Conservation (phyloP, 805 yeast genomes). For the Saccharomycopsis sp. region DNA sequence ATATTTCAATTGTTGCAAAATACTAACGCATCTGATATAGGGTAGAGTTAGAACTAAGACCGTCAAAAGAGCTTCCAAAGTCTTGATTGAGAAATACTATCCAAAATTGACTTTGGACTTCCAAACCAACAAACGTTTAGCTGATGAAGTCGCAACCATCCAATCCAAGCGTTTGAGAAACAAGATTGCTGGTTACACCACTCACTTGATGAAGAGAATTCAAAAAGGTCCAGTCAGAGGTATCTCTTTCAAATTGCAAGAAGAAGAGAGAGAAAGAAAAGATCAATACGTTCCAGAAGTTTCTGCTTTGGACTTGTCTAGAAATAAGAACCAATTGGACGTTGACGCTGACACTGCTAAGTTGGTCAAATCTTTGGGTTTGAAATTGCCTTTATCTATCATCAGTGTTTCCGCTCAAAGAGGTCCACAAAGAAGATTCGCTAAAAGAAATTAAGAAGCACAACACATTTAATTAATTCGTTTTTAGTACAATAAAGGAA, state of each 20-base stretch:
- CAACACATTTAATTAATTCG: background rate
- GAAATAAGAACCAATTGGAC: slow-evolving; percentile 92
- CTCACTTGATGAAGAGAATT: slow-evolving; percentile 99
- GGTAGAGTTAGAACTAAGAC: slow-evolving; percentile 99
- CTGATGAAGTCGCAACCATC: slow-evolving; percentile 96
- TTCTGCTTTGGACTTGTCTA: slow-evolving; percentile 97
- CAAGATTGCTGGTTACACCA: slow-evolving; percentile 99
- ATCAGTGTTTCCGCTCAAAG: slow-evolving; percentile 85
- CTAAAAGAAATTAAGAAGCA: slow-evolving; percentile 80
- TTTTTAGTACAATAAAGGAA: background rate
- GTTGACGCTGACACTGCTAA: slow-evolving; percentile 96
- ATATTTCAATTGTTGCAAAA: no score
- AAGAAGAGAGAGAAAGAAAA: slow-evolving; percentile 99
- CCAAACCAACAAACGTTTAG: slow-evolving; percentile 99
- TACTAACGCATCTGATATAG: slow-evolving; percentile 34
- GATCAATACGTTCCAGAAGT: slow-evolving; percentile 99
- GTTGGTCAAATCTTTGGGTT: slow-evolving; percentile 89
- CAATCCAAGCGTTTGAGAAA: slow-evolving; percentile 99
- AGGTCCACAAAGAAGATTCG: slow-evolving; percentile 81
- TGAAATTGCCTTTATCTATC: slow-evolving; percentile 80
- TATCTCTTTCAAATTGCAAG: slow-evolving; percentile 99
- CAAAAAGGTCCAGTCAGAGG: slow-evolving; percentile 99
- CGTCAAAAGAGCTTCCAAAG: slow-evolving; percentile 99
- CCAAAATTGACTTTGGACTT: slow-evolving; percentile 99
- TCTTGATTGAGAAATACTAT: slow-evolving; percentile 98